Conservation (phyloP, 2,329 filamentous ascomycete genomes). For the Trichoderma pleuroti region DNA sequence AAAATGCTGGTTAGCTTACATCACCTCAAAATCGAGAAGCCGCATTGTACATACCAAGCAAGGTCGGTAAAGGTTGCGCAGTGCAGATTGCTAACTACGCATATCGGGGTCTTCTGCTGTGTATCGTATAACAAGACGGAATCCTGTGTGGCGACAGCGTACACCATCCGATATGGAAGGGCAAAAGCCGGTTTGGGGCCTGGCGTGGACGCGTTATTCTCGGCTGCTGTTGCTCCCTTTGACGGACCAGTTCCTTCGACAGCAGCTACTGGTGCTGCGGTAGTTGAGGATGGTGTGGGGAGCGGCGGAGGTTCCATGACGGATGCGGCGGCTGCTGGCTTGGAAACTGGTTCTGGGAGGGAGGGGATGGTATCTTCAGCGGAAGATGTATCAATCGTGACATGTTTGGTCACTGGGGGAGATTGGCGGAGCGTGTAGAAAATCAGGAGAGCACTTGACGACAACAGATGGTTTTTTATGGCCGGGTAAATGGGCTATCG, state of each 20-base stretch:
- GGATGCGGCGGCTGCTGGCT: slow-evolving; percentile 53
- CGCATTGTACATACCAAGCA: slow-evolving; percentile 67
- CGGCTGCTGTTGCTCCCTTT: slow-evolving; percentile 41
- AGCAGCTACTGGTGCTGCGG: slow-evolving; percentile 37
- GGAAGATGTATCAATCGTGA: slow-evolving; percentile 91
- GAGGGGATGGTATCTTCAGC: slow-evolving; percentile 78
- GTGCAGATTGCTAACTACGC: slow-evolving; percentile 93
- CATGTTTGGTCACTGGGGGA: slow-evolving; percentile 71
- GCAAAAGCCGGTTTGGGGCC: slow-evolving; percentile 71
- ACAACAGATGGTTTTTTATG: slow-evolving; percentile 98
- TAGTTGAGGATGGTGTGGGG: slow-evolving; percentile 35
- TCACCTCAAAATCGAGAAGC: not conserved
- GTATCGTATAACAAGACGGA: slow-evolving; percentile 94
- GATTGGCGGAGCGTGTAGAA: slow-evolving; percentile 76
- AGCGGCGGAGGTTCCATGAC: slow-evolving; percentile 82
- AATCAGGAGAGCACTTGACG: slow-evolving; percentile 86
- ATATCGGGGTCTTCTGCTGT: slow-evolving; percentile 89
- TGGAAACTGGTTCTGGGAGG: slow-evolving; percentile 76
- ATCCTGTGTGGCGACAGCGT: slow-evolving; percentile 95
- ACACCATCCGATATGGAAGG: slow-evolving; percentile 88
- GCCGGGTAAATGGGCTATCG: slow-evolving; percentile 88
- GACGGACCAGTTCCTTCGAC: slow-evolving; percentile 50
- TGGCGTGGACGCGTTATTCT: slow-evolving; percentile 48
- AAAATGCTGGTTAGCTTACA: slow-evolving; percentile 25
- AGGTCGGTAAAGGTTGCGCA: slow-evolving; percentile 97